Evolutionary conservation across 768 basidiomycete species (phyloP).

Genomic region (Lyophyllum shimeji): DNA sequence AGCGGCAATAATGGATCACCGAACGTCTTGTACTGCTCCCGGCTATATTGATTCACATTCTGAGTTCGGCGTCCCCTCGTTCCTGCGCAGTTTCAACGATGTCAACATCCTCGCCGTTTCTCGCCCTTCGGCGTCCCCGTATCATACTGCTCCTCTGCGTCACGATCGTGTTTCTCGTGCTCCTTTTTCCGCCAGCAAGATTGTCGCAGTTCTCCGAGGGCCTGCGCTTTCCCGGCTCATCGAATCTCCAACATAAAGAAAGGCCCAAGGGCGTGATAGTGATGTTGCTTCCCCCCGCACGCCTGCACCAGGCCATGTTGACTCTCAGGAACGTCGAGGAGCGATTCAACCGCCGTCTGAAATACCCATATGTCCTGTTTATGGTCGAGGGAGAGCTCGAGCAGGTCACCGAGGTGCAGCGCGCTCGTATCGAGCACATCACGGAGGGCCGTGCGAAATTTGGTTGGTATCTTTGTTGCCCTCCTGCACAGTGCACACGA

Average conservation of each 20-base stretch:
- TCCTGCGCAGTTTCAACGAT: neutral
- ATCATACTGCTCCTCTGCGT: constrained; percentile 1
- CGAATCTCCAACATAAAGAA: neutral
- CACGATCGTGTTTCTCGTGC: neutral
- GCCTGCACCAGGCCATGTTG: constrained; percentile 25
- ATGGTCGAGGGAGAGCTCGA: constrained; percentile 24
- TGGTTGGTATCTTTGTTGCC: constrained; percentile 18
- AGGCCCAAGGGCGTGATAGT: constrained; percentile 27
- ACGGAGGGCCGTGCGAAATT: constrained; percentile 27
- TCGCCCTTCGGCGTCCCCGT: constrained; percentile 8
- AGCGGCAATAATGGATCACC: no score
- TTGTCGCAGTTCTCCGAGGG: neutral
- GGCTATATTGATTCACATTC: no score
- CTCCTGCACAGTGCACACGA: neutral
- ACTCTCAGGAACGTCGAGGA: constrained; percentile 28
- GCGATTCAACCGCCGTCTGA: constrained; percentile 27
- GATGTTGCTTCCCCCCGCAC: constrained; percentile 25
- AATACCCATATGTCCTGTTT: constrained; percentile 29
- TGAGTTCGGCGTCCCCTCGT: no score
- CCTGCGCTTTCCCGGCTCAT: neutral
- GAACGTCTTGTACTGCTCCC: no score
- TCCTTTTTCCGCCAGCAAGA: neutral
- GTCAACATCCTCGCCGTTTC: constrained; percentile 8
- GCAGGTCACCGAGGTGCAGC: constrained; percentile 22
- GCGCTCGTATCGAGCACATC: constrained; percentile 22